Conservation (phyloP, 495 filamentous ascomycete species). For the Lasiosphaeriaceae sp. region DNA sequence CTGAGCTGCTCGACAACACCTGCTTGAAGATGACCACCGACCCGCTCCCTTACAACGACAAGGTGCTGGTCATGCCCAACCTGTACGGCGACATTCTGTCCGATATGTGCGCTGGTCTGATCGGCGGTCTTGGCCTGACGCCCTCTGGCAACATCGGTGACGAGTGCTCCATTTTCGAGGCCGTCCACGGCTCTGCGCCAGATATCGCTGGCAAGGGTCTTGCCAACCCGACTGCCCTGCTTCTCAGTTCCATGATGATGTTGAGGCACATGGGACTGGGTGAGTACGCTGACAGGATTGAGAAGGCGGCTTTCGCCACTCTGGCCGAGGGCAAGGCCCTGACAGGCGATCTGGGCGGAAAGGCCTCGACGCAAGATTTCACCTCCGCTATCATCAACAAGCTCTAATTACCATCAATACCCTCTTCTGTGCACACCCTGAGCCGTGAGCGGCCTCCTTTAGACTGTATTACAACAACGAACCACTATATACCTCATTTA, state of each 20-base stretch:
- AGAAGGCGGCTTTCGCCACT: constrained; percentile 90
- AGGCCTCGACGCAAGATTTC: constrained; percentile 88
- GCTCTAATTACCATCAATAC: constrained; percentile 50
- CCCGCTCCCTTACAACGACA: constrained; percentile 93
- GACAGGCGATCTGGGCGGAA: constrained; percentile 93
- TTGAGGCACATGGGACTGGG: constrained; percentile 94
- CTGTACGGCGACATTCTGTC: constrained; percentile 99
- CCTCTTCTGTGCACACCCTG: constrained; percentile 11
- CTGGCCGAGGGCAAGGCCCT: constrained; percentile 92
- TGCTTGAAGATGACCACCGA: constrained; percentile 97
- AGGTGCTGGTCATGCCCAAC: constrained; percentile 99
- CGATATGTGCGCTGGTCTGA: constrained; percentile 98
- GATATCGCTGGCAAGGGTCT: constrained; percentile 96
- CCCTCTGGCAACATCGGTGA: constrained; percentile 98
- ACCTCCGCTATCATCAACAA: constrained; percentile 84
- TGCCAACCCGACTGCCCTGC: constrained; percentile 90
- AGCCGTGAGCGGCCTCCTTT: constrained; percentile 7
- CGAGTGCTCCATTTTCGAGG: constrained; percentile 99
- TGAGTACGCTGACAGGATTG: constrained; percentile 80
- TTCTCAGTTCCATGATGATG: constrained; percentile 97
- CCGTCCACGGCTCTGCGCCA: constrained; percentile 95
- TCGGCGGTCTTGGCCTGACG: constrained; percentile 93
- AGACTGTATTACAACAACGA: constrained; percentile 18
- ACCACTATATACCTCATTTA: neutral
- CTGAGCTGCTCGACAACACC: constrained; percentile 96